Evolutionary conservation across 2,329 filamentous ascomycete genomes (phyloP).

Genomic region (Gaeumannomyces tritici): DNA sequence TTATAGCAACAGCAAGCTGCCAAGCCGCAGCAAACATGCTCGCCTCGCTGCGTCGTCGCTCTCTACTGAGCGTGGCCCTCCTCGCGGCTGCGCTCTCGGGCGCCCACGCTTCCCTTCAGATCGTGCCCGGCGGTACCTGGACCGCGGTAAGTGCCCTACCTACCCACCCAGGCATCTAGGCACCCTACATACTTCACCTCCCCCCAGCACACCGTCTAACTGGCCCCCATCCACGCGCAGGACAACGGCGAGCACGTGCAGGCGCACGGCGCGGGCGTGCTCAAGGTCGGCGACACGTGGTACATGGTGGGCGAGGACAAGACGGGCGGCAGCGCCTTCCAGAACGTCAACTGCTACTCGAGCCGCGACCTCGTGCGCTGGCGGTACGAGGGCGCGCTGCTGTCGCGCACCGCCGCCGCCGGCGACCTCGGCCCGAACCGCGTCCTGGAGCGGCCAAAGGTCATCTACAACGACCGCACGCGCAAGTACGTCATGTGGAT

Average conservation of each 20-base stretch:
- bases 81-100: not conserved
- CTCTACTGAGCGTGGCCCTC: not conserved
- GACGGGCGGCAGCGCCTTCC: conserved; percentile 49
- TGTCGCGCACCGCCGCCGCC: conserved; percentile 9
- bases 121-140: conserved; percentile 15
- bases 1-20: not conserved
- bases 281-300: conserved; percentile 46
- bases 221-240: not conserved
- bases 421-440: conserved; percentile 26
- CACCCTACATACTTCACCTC: not conserved
- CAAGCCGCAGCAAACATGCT: not conserved
- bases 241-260: conserved; percentile 41
- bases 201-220: not conserved
- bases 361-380: conserved; percentile 50
- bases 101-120: conserved; percentile 10
- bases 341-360: conserved; percentile 60
- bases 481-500: conserved; percentile 40
- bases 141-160: conserved; percentile 11
- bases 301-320: conserved; percentile 67
- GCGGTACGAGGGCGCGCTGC: conserved; percentile 12
- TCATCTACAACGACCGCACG: conserved; percentile 56
- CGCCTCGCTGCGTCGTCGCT: not conserved
- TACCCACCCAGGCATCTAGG: too few relatives aligned
- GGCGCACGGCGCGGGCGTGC: conserved; percentile 57
- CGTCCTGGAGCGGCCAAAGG: conserved; percentile 59